Conservation (phyloP, 2,329 filamentous ascomycete genomes). For the Exophiala alcalophila region DNA sequence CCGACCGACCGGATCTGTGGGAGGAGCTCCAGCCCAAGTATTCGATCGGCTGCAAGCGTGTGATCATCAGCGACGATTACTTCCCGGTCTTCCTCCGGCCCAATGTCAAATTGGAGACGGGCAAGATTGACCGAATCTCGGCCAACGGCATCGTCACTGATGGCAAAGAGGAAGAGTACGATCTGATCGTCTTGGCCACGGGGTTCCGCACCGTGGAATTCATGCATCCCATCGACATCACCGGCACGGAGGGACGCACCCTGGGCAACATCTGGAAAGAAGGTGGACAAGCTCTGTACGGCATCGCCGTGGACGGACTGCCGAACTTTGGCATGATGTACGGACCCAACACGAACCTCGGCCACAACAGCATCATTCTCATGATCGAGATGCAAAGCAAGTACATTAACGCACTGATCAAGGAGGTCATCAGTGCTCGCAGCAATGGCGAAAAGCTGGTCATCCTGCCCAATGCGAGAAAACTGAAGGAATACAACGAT, state of each 20-base stretch:
- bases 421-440: constrained; percentile 48
- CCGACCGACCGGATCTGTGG: constrained; percentile 51
- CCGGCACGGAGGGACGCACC: constrained; percentile 43
- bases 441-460: constrained; percentile 41
- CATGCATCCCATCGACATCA: constrained; percentile 56
- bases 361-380: constrained; percentile 58
- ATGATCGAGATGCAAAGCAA: constrained; percentile 60
- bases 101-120: constrained; percentile 53
- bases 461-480: constrained; percentile 43
- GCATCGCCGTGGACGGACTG: constrained; percentile 51
- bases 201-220: constrained; percentile 60
- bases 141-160: constrained; percentile 48
- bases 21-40: constrained; percentile 55
- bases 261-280: constrained; percentile 54
- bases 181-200: constrained; percentile 57
- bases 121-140: constrained; percentile 47
- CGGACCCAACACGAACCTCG: constrained; percentile 57
- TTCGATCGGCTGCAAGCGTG: constrained; percentile 38
- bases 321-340: constrained; percentile 59
- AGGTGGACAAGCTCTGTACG: constrained; percentile 52
- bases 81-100: constrained; percentile 49
- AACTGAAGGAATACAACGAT: constrained; percentile 26
- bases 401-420: constrained; percentile 53
- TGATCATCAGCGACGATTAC: constrained; percentile 57
- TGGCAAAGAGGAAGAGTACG: constrained; percentile 47